Evolutionary conservation across 208 protist genomes (phyloP), one percentile per base, ranked within the genome.

Genomic region (Leishmania gerbilli): DNA sequence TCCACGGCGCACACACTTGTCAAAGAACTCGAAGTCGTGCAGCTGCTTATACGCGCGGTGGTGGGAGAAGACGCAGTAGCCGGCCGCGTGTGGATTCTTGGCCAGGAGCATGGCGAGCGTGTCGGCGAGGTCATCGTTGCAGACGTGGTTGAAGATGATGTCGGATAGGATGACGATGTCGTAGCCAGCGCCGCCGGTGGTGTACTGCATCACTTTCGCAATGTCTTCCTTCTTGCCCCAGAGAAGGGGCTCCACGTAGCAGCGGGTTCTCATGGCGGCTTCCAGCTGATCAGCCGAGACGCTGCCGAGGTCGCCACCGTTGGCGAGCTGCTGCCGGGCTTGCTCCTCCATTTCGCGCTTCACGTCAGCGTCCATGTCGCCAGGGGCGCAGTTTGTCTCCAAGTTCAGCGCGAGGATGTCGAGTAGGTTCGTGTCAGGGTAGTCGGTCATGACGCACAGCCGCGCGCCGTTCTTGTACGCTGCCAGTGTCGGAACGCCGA

Each of bases 81-180:
- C 94, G 21, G 91, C 91, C 31, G 94, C 90, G 53, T 72, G 79
- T 8, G 71, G 72, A 60, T 80, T 89, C 56, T 87, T 77, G 42
- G 79, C 83, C 64, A 96, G 85, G 67, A 91, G 71, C 42, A 65
- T 79, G 17, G 80, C 88, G 40, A 98, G 80, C 6, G 95, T 97
- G 65, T 92, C 88, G 17, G 86, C 89, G 60, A 98, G 87, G 84
- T 95, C 91, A 69, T 94, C 91, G 85, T 98, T 96, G 84, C 95
- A 98, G 45, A 98, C 84, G 81, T 98, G 95, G 74, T 98, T 98
- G 87, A 98, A 98, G 24, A 98, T 79, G 84, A 98, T 97, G 79
- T 98, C 95, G n/a, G 95, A 98, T 37, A 98, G 85, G 47, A 98
- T 85, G 37, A 98, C 79, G 47, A 96, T 77, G 78, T 98, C 95